Evolutionary conservation across 305 asterid genomes (phyloP), one percentile per base, ranked within the genome.

Genomic region (Coffea humblotiana): DNA sequence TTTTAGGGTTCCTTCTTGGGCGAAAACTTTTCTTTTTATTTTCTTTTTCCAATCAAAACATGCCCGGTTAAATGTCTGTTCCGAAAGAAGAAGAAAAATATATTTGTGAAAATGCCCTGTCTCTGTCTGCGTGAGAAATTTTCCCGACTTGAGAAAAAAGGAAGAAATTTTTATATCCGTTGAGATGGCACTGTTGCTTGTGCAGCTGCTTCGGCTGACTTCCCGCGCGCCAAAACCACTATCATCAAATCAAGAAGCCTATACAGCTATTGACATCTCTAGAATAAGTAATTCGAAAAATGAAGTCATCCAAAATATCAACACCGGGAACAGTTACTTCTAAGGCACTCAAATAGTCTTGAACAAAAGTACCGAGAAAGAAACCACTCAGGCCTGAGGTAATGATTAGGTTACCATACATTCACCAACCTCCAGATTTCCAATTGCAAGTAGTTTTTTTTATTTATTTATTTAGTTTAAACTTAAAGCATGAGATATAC

Each of bases 341-440:
- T 78, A 63, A 40, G 27, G 51, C 40, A 70, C 80, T 52, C 79
- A 82, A 77, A 51, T 51, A 35, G 51, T 65, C 16, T 27, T 29
- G 6, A 60, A 60, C 11, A 60, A 51, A 61, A 61, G 35, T 2
- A 61, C 16, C 10, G 32, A 61, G 32, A 23, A 61, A 32, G 48
- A 67, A 32, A 32, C 45, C 23, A 35, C 43, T 32, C n/a, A 67
- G 13, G 21, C 32, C n/a, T 32, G 47, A 67, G n/a, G 48, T 14
- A 67, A 67, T 67, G 19, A 67, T 32, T 32, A 5, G 48, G n/a
- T 32, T 29, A 29, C 71, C 71, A 32, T 32, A 29, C 71, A 67
- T 32, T 32, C 47, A 32, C 25, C 48, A 35, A 10, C 71, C 71
- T 32, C 45, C 67, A n/a, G 25, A 32, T 67, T 29, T 23, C 43